phyloP scores from a whole-genome alignment of 257 asterid species.

The Gardenia jasminoides region DNA sequence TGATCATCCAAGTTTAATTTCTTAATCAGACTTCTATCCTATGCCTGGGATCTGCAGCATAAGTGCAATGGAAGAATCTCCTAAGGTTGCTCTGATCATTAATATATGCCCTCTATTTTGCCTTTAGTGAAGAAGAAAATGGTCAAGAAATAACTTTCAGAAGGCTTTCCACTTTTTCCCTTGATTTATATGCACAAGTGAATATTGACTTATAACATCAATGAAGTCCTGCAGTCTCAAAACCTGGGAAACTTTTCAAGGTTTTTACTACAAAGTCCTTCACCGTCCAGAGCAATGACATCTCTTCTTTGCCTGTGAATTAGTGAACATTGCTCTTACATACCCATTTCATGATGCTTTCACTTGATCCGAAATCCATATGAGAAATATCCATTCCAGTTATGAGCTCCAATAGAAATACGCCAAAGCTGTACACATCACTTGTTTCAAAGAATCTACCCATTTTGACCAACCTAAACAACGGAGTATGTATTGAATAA shows the following conservation, averaged over 20 bases:
- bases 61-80: background rate
- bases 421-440: constrained; percentile 74
- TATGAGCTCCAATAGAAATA: constrained; percentile 65
- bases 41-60: background rate
- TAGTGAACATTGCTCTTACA: constrained; percentile 14
- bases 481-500: constrained; percentile 6
- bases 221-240: background rate
- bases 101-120: background rate
- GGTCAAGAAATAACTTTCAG: background rate
- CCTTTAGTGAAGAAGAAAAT: background rate
- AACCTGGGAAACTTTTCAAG: background rate
- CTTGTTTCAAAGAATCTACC: constrained; percentile 32
- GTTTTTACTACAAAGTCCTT: background rate
- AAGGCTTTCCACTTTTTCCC: background rate
- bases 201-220: background rate
- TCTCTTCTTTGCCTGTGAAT: background rate
- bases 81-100: background rate
- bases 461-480: constrained; percentile 37
- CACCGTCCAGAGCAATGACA: too few species aligned
- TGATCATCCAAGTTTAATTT: background rate
- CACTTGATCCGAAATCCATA: constrained; percentile 40
- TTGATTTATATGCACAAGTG: background rate
- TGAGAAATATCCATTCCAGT: constrained; percentile 53
- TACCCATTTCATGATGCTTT: constrained; percentile 54
- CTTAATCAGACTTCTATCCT: background rate